phyloP scores from a whole-genome alignment of 1,284 basidiomycete species.

The Pseudomicrostroma phylloplanum region DNA sequence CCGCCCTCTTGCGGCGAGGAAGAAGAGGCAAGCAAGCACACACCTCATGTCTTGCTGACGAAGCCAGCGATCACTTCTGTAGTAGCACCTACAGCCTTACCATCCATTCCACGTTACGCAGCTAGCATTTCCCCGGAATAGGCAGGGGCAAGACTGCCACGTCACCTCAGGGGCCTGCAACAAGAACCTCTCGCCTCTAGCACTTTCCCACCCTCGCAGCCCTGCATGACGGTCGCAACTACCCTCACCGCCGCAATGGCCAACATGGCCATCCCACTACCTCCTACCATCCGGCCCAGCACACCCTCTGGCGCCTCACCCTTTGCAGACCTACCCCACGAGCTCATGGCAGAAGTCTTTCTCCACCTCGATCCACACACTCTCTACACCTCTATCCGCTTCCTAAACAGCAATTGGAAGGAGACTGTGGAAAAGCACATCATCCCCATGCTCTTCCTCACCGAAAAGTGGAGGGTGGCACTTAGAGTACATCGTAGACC shows the following conservation, averaged over 20 bases:
- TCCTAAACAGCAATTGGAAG: conserved; percentile 33
- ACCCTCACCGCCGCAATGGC: conserved; percentile 5
- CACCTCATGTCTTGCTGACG: no score
- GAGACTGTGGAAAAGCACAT: conserved; percentile 30
- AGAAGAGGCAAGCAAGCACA: no score
- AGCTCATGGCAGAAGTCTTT: conserved; percentile 40
- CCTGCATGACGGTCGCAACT: neutral
- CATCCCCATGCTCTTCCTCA: conserved; percentile 28
- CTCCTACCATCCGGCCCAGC: neutral
- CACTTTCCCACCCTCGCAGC: no score
- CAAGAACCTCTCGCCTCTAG: no score
- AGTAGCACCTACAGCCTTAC: no score
- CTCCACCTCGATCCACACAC: conserved; percentile 40
- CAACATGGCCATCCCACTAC: neutral
- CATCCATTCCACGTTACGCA: no score
- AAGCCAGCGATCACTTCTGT: no score
- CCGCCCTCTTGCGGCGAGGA: no score
- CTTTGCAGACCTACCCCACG: conserved; percentile 25
- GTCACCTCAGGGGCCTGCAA: no score
- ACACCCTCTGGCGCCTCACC: neutral
- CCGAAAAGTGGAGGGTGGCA: conserved; percentile 34
- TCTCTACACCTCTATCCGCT: conserved; percentile 35
- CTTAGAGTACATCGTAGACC: conserved; percentile 30
- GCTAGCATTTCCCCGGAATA: no score
- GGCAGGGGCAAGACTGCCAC: neutral